Percentiles rank a stretch among this genome's conserved stretches.
Evolutionary conservation across 2,329 filamentous ascomycete genomes (phyloP).

Genomic region (Microthyrium microscopicum): DNA sequence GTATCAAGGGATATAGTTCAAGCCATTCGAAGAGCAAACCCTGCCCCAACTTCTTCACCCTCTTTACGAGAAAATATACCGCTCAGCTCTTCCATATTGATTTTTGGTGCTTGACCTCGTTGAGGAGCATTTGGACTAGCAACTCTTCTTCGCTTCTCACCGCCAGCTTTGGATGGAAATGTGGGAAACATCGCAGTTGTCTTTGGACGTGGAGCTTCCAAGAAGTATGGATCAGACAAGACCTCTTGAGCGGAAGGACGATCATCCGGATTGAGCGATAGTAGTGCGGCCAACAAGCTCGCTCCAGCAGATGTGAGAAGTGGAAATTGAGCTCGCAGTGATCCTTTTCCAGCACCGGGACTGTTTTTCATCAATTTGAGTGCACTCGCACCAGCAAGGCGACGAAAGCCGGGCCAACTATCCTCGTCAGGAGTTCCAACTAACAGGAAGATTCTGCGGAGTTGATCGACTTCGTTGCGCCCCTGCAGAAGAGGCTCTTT

Average conservation of each 20-base stretch:
- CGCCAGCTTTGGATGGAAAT: conserved; percentile 85
- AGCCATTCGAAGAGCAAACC: conserved; percentile 18
- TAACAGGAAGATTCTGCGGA: conserved; percentile 75
- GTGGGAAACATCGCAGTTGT: conserved; percentile 87
- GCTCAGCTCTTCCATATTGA: conserved; percentile 31
- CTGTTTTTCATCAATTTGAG: conserved; percentile 50
- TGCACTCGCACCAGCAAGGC: conserved; percentile 70
- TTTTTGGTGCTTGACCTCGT: conserved; percentile 48
- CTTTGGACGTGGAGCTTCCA: conserved; percentile 78
- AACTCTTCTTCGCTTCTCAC: conserved; percentile 59
- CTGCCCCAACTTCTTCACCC: conserved; percentile 30
- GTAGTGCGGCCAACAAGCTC: conserved; percentile 48
- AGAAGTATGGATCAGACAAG: conserved; percentile 69
- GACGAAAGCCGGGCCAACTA: conserved; percentile 71
- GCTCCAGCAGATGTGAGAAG: conserved; percentile 62
- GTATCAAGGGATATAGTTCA: no score
- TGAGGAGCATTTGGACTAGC: conserved; percentile 72
- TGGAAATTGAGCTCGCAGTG: conserved; percentile 60
- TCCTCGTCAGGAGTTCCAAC: conserved; percentile 74
- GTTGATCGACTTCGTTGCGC: conserved; percentile 81
- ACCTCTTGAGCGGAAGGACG: conserved; percentile 59
- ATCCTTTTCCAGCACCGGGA: conserved; percentile 25
- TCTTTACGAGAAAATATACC: conserved; percentile 32
- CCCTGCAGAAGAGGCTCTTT: conserved; percentile 74
- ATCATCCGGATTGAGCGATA: conserved; percentile 56